Conservation (phyloP, 805 yeast species). For the Candida rishiriensis region DNA sequence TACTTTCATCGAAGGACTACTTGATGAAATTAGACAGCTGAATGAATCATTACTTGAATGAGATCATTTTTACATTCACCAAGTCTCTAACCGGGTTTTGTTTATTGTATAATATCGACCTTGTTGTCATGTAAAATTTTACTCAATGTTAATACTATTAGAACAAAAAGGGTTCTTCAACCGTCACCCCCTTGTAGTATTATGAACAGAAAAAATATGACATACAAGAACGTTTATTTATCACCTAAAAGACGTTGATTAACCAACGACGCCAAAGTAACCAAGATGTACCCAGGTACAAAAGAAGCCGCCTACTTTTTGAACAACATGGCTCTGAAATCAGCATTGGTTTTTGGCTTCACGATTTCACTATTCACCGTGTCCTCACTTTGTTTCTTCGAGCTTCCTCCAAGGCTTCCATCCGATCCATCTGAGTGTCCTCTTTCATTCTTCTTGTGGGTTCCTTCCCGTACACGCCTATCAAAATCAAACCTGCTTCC, state of each 20-base stretch:
- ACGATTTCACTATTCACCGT: not conserved
- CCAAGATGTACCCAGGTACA: too few relatives aligned
- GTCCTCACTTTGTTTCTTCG: not conserved
- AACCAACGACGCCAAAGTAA: too few relatives aligned
- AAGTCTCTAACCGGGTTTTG: too few relatives aligned
- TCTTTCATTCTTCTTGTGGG: not conserved
- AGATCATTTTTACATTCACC: not conserved
- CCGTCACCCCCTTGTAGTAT: too few relatives aligned
- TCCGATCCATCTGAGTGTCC: not conserved
- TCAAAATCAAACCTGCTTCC: slow-evolving; percentile 32
- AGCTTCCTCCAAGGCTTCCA: not conserved
- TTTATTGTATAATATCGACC: not conserved
- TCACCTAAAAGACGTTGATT: too few relatives aligned
- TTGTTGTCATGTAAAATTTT: too few relatives aligned
- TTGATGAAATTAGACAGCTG: slow-evolving; percentile 48
- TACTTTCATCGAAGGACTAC: slow-evolving; percentile 42
- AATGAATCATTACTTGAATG: slow-evolving; percentile 36
- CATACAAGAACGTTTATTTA: too few relatives aligned
- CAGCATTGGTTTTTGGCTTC: slow-evolving; percentile 31
- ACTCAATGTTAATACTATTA: too few relatives aligned
- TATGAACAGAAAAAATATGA: too few relatives aligned
- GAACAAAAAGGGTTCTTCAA: too few relatives aligned
- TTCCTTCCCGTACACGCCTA: not conserved
- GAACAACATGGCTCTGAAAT: slow-evolving; percentile 34
- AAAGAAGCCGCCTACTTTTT: not conserved